These are phyloP conservation scores for Sequoiadendron giganteum DNA, from an alignment of 75 land plant genomes.

Conservation along the genomic window DNA sequence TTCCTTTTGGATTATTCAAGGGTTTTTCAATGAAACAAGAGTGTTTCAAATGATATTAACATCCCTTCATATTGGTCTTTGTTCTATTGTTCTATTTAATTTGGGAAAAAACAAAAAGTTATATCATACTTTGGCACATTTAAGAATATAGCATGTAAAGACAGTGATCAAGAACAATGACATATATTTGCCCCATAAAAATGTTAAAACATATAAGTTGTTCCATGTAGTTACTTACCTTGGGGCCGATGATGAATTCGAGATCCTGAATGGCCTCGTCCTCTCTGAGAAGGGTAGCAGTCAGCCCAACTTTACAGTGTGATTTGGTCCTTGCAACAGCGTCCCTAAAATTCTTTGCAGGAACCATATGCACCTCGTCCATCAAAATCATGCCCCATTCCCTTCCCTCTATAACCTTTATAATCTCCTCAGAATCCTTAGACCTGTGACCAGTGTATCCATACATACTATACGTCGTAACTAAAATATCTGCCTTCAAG, in stretches of 20 bases:
- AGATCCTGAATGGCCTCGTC: slow-evolving; percentile 19
- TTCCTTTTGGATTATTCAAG: no score
- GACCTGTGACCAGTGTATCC: slow-evolving; percentile 25
- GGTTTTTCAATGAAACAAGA: no score
- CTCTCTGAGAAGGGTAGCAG: slow-evolving; percentile 26
- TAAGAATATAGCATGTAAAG: no score
- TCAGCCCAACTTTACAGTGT: slow-evolving; percentile 28
- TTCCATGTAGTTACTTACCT: neutral
- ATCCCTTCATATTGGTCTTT: no score
- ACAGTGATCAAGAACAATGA: no score
- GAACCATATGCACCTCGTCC: slow-evolving; percentile 33
- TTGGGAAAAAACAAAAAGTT: no score
- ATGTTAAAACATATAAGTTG: neutral
- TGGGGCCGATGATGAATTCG: slow-evolving; percentile 23
- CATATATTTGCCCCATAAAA: neutral
- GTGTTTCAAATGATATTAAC: no score
- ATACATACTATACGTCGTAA: slow-evolving; percentile 27
- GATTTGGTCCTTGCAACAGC: slow-evolving; percentile 22
- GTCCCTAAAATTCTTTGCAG: slow-evolving; percentile 22
- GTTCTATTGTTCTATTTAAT: no score
- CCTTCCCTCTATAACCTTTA: neutral
- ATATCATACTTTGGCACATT: no score
- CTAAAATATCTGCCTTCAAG: slow-evolving; percentile 11
- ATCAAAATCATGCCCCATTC: slow-evolving; percentile 27
- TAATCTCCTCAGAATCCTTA: slow-evolving; percentile 23